Evolutionary conservation across 2,329 filamentous ascomycete species (phyloP).

Genomic region (Colletotrichum kahawae): DNA sequence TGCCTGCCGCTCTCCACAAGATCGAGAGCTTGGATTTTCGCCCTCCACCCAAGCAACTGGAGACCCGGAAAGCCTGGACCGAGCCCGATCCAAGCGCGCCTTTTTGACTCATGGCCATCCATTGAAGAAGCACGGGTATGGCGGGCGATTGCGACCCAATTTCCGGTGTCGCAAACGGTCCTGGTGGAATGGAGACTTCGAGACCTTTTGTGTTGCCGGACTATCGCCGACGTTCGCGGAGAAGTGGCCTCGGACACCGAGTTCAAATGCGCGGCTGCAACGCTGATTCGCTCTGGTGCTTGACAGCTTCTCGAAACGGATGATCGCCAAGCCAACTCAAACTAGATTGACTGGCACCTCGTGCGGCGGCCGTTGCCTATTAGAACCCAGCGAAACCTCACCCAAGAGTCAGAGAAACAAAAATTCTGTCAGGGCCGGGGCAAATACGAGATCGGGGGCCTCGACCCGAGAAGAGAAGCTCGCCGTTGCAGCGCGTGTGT

Average conservation of each 20-base stretch:
- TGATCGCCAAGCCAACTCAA: background rate
- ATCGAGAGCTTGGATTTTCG: background rate
- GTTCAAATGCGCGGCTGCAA: background rate
- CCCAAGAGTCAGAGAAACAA: background rate
- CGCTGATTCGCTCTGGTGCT: background rate
- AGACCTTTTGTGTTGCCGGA: background rate
- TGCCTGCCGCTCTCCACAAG: background rate
- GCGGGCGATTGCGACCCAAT: background rate
- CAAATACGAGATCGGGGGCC: background rate
- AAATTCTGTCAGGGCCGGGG: background rate
- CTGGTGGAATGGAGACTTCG: background rate
- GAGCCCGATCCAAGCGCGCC: background rate
- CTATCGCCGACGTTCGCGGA: slow-evolving; percentile 7
- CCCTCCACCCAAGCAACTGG: background rate
- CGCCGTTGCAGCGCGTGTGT: background rate
- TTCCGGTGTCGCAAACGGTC: background rate
- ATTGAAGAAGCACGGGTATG: background rate
- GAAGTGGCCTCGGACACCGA: slow-evolving; percentile 1
- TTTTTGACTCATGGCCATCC: background rate
- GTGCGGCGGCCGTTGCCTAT: background rate
- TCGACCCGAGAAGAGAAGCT: background rate
- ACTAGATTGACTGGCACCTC: background rate
- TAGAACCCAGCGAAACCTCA: background rate
- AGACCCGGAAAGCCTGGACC: background rate
- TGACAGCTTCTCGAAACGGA: background rate